Base-by-base conservation (phyloP, 306 rosid genomes). In the Lathyrus tuberosus region DNA sequence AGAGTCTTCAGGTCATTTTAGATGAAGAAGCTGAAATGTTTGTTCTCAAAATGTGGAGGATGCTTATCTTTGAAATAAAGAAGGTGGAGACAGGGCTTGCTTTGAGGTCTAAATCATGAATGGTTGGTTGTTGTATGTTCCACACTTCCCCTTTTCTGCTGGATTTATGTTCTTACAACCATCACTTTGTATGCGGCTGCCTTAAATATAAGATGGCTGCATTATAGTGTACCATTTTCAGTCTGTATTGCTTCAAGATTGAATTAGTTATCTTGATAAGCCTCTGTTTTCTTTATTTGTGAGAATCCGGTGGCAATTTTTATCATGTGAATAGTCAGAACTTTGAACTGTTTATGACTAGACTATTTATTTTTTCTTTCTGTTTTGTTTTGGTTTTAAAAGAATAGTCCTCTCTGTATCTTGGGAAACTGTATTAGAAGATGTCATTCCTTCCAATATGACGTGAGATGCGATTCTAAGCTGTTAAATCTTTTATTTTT, bases 1-100 rank as follows among this genome's bases (percentile, higher is more conserved):
- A 89, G 79, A 83, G 86, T 69, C 97, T 95, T 75, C 97, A 95
- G 77, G 76, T 88, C 64, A 95, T 95, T 79, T 80, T 95, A 75
- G 99, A 95, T 43, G 99, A 95, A 62, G 99, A 95, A 86, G 97
- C 99, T 28, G 99, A 95, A 82, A 91, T 95, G 99, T 91, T 95
- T 13, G 99, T 95, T 76, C 95, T 95, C 72, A 95, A 95, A 88
- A 95, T 95, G 99, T 95, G 99, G 99, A 91, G 99, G 77, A 91
- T 91, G 97, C 99, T 95, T 74, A 95, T 95, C 82, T 95, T 89
- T 64, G 99, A 95, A 85, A 95, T 95, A 35, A 95, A 95, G 87
- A 95, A 85, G 88, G 99, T 95, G 53, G 99, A 95, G 85, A 82
- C 89, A 7, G 96, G 99, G 69, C 85, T 91, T 51, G 83, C 88